These are phyloP conservation scores for Irpex sp. DNA, from an alignment of 1,284 basidiomycete species.

Conservation along the genomic window DNA sequence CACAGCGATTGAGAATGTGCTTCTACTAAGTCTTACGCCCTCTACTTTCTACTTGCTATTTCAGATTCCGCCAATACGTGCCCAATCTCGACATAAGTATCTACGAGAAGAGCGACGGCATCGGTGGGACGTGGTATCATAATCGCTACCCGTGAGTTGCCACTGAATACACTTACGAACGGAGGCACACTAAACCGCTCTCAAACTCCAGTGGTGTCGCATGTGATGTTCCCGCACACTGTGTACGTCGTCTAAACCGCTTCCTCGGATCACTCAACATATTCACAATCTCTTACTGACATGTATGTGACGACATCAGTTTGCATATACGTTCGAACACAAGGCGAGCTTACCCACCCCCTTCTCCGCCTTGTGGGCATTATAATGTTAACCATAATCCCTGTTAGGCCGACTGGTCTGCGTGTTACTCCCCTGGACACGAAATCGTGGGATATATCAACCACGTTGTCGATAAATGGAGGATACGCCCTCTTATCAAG, in stretches of 20 bases:
- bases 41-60: too few species aligned
- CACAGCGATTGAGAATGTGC: too few species aligned
- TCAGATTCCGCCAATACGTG: constrained; percentile 47
- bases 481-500: constrained; percentile 45
- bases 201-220: constrained; percentile 37
- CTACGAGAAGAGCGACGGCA: constrained; percentile 52
- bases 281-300: neutral
- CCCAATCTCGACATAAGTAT: constrained; percentile 48
- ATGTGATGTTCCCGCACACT: constrained; percentile 36
- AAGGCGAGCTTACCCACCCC: constrained; percentile 30
- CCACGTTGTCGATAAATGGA: constrained; percentile 50
- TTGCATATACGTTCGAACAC: constrained; percentile 51
- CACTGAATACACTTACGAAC: too few species aligned
- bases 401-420: constrained; percentile 47
- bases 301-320: constrained; percentile 29
- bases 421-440: constrained; percentile 50
- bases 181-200: neutral
- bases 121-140: constrained; percentile 54
- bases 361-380: constrained; percentile 2
- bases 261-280: neutral
- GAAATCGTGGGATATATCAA: constrained; percentile 53
- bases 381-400: neutral
- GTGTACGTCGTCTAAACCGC: neutral
- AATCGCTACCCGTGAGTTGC: constrained; percentile 30
- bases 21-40: too few species aligned